These are phyloP conservation scores for Protomyces pachydermus DNA, from an alignment of 1,139 yeast genomes.

Conservation along the genomic window DNA sequence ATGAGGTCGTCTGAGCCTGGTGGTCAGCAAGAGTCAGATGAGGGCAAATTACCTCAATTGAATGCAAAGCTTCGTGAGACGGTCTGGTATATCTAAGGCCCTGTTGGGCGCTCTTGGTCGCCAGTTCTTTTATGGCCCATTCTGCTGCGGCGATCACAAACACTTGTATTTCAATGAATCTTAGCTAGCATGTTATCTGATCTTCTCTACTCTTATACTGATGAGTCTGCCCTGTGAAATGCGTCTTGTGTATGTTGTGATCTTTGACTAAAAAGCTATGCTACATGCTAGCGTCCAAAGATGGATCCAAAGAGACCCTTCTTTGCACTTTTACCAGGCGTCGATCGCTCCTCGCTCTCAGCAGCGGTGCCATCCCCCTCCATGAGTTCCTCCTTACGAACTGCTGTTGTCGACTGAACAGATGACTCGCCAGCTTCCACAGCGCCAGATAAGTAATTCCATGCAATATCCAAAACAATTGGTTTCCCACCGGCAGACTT, in stretches of 20 bases:
- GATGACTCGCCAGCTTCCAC: not conserved
- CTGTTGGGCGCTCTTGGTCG: not conserved
- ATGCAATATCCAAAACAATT: constrained; percentile 19
- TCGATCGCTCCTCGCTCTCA: not conserved
- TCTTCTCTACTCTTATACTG: too few relatives aligned
- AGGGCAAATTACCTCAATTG: constrained; percentile 2
- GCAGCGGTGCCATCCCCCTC: not conserved
- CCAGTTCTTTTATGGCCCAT: too few relatives aligned
- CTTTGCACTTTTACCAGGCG: not conserved
- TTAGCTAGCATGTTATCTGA: too few relatives aligned
- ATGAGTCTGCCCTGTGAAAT: too few relatives aligned
- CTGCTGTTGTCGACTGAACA: not conserved
- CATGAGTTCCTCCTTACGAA: not conserved
- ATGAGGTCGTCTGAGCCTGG: not conserved
- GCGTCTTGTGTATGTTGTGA: too few relatives aligned
- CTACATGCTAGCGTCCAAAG: not conserved
- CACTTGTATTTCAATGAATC: too few relatives aligned
- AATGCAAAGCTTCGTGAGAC: constrained; percentile 7
- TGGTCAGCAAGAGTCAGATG: not conserved
- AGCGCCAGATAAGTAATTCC: constrained; percentile 12
- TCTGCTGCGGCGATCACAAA: too few relatives aligned
- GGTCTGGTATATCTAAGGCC: constrained; percentile 26
- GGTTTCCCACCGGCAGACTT: constrained; percentile 12
- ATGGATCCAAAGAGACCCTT: not conserved
- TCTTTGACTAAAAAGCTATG: not conserved